A percentile compares a stretch with the other conserved stretches of the same genome.
phyloP scores from a whole-genome alignment of 805 yeast genomes.

The Kregervanrija fluxuum region DNA sequence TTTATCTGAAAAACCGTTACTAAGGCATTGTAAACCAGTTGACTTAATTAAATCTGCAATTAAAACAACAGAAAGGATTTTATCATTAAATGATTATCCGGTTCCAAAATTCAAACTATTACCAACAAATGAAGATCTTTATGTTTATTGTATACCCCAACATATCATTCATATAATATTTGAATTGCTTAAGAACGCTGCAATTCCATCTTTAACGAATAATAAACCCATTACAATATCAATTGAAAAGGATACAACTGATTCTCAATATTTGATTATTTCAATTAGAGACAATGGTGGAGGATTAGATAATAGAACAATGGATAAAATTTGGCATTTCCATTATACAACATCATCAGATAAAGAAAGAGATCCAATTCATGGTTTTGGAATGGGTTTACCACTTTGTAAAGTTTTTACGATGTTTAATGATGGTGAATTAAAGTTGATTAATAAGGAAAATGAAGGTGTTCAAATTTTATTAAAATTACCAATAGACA shows the following conservation, averaged over 20 bases:
- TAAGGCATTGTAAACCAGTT: slow-evolving; percentile 9
- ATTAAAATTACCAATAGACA: slow-evolving; percentile 16
- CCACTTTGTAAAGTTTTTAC: slow-evolving; percentile 25
- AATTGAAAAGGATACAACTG: slow-evolving; percentile 5
- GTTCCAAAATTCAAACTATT: slow-evolving; percentile 17
- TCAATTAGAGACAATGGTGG: slow-evolving; percentile 26
- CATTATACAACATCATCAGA: slow-evolving; percentile 23
- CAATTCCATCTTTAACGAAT: slow-evolving; percentile 21
- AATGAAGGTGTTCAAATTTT: slow-evolving; percentile 21
- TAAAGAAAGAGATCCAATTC: slow-evolving; percentile 20
- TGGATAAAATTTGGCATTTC: slow-evolving; percentile 24
- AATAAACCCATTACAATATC: slow-evolving; percentile 14
- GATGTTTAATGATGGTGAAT: slow-evolving; percentile 19
- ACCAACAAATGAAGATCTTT: not conserved
- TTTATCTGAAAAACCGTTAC: slow-evolving; percentile 12
- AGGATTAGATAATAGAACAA: slow-evolving; percentile 16
- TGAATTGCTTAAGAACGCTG: slow-evolving; percentile 25
- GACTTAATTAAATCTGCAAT: slow-evolving; percentile 13
- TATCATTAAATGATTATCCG: slow-evolving; percentile 25
- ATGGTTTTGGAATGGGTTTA: slow-evolving; percentile 29
- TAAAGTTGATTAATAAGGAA: slow-evolving; percentile 15
- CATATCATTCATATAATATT: slow-evolving; percentile 26
- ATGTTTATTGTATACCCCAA: slow-evolving; percentile 21
- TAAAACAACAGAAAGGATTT: slow-evolving; percentile 16
- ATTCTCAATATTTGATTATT: slow-evolving; percentile 8